These are phyloP conservation scores for Pisolithus albus DNA, from an alignment of 768 basidiomycete species.

Conservation along the genomic window DNA sequence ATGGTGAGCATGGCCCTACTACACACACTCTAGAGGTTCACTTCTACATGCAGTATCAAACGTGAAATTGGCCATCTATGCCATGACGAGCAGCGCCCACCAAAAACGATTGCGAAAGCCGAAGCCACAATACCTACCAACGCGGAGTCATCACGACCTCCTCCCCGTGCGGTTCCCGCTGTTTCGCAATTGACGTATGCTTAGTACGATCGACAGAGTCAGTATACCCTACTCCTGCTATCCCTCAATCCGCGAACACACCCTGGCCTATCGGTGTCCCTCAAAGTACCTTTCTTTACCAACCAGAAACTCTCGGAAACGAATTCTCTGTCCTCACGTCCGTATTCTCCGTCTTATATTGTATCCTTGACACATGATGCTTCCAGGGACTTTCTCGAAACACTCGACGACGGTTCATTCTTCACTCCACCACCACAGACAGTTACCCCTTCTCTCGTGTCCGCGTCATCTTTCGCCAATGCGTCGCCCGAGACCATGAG, in stretches of 20 bases:
- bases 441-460: conserved; percentile 43
- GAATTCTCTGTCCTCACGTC: conserved; percentile 80
- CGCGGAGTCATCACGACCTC: conserved; percentile 28
- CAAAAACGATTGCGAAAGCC: conserved; percentile 42
- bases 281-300: conserved; percentile 54
- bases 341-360: conserved; percentile 17
- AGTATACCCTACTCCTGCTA: conserved; percentile 14
- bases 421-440: conserved; percentile 55
- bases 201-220: conserved; percentile 11
- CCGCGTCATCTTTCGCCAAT: conserved; percentile 29
- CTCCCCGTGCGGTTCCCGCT: conserved; percentile 16
- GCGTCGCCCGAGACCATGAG: conserved; percentile 5
- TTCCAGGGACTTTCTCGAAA: conserved; percentile 78
- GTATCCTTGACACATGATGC: neutral
- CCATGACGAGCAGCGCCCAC: conserved; percentile 71
- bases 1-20: conserved; percentile 54
- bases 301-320: conserved; percentile 68
- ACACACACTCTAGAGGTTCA: conserved; percentile 4
- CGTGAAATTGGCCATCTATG: conserved; percentile 94
- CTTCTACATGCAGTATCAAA: conserved; percentile 60
- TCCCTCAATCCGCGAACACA: conserved; percentile 28
- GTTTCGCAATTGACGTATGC: neutral
- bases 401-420: conserved; percentile 78
- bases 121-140: conserved; percentile 22
- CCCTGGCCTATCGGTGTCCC: conserved; percentile 50